phyloP scores from a whole-genome alignment of 129 eudicot species.

The Sambucus nigra region DNA sequence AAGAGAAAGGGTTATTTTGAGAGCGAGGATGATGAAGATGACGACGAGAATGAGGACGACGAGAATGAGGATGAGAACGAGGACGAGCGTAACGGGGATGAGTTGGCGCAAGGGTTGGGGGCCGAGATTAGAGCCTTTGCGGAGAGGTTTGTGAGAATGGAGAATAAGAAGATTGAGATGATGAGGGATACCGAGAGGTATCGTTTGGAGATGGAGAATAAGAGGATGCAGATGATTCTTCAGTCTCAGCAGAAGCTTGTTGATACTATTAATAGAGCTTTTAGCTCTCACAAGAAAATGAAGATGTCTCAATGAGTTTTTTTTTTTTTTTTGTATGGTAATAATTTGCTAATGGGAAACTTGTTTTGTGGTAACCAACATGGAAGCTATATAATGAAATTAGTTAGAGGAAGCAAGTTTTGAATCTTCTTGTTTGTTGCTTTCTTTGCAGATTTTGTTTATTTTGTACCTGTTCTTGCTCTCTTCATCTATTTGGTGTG shows the following conservation, averaged over 20 bases:
- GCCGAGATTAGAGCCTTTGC: constrained; percentile 69
- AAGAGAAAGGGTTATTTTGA: constrained; percentile 27
- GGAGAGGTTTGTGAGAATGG: constrained; percentile 64
- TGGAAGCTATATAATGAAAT: too few relatives aligned
- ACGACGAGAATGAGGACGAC: constrained; percentile 26
- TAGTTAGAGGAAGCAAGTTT: too few relatives aligned
- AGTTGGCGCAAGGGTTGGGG: constrained; percentile 43
- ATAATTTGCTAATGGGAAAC: too few relatives aligned
- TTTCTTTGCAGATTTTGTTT: too few relatives aligned
- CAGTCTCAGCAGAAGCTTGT: constrained; percentile 65
- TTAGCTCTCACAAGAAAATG: constrained; percentile 34
- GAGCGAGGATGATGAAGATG: constrained; percentile 17
- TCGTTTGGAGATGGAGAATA: constrained; percentile 84
- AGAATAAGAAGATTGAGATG: constrained; percentile 84
- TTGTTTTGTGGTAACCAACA: too few relatives aligned
- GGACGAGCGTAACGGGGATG: constrained; percentile 14
- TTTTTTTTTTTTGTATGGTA: constrained; percentile 13
- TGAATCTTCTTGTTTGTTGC: too few relatives aligned
- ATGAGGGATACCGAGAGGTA: constrained; percentile 59
- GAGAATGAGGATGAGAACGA: constrained; percentile 19
- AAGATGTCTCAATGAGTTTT: constrained; percentile 30
- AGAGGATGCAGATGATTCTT: constrained; percentile 75
- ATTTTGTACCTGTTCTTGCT: too few relatives aligned
- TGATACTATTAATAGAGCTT: constrained; percentile 52
- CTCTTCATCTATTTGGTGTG: too few relatives aligned